Base-by-base conservation (phyloP, 495 filamentous ascomycete species). In the Ascobolus immersus region DNA sequence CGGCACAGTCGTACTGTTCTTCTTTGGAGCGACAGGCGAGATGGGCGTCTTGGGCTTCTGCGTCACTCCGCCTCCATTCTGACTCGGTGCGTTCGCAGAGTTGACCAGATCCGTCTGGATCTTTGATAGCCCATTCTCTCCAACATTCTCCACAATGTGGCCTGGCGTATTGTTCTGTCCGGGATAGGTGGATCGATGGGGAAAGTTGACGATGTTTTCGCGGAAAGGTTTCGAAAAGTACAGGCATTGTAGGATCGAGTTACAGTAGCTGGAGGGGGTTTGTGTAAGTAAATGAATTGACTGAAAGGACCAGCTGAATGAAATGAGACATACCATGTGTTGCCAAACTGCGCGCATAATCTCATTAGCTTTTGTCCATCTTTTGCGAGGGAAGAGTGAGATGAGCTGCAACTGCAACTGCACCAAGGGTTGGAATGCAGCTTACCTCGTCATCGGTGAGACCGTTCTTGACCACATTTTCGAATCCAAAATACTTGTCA, bases 401-500 rank as follows among this genome's bases (percentile, higher is more conserved):
- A n/a, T n/a, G n/a, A n/a, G n/a, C n/a, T n/a, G n/a, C n/a, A n/a
- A n/a, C n/a, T n/a, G n/a, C n/a, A n/a, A n/a, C n/a, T n/a, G n/a
- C n/a, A n/a, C n/a, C n/a, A n/a, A n/a, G n/a, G n/a, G n/a, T n/a
- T n/a, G n/a, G n/a, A n/a, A n/a, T n/a, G n/a, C n/a, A n/a, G n/a
- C n/a, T n/a, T n/a, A n/a, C n/a, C n/a, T n/a, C n/a, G n/a, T n/a
- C n/a, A n/a, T n/a, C n/a, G n/a, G n/a, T n/a, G n/a, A n/a, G n/a
- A n/a, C n/a, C n/a, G n/a, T n/a, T n/a, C n/a, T n/a, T n/a, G n/a
- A n/a, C 61, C 60, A 93, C 81, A 58, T 96, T 96, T 55, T 94
- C 86, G 60, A 94, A 71, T 2, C 89, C 86, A 59, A 84, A 94
- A 56, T 90, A 94, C 60, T 92, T 92, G 55, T 96, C 86, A 52